Conservation (phyloP, 805 yeast genomes). For the Kluyveromyces starmeri region DNA sequence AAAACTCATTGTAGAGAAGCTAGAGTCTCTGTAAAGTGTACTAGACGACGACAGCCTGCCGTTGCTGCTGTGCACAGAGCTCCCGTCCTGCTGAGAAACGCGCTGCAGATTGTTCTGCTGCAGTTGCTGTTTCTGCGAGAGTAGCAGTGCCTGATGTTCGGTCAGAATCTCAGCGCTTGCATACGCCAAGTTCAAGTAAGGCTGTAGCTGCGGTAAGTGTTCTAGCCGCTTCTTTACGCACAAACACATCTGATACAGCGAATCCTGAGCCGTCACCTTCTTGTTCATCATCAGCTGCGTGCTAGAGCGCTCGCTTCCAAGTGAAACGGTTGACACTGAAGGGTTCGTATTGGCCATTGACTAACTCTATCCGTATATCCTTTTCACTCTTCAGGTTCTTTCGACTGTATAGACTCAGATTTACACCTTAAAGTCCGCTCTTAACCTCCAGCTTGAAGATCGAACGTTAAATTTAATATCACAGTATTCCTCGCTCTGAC, state of each 20-base stretch:
- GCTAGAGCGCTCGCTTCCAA: constrained; percentile 14
- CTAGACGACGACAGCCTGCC: constrained; percentile 26
- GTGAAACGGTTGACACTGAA: constrained; percentile 11
- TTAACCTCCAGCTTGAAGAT: too few relatives aligned
- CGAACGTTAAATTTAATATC: too few relatives aligned
- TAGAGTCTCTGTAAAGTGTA: constrained; percentile 3
- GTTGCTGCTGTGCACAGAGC: constrained; percentile 13
- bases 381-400: too few relatives aligned
- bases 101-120: constrained; percentile 11
- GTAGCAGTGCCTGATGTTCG: constrained; percentile 56
- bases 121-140: constrained; percentile 34
- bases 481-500: too few relatives aligned
- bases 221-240: constrained; percentile 47
- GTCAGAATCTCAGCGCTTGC: constrained; percentile 58
- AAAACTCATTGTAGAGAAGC: constrained; percentile 26
- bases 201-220: constrained; percentile 55
- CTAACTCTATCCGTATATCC: too few relatives aligned
- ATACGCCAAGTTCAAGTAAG: constrained; percentile 57
- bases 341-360: too few relatives aligned
- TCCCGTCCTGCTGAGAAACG: constrained; percentile 14
- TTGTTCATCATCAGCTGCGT: constrained; percentile 48
- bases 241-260: constrained; percentile 59
- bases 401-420: too few relatives aligned
- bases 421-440: too few relatives aligned
- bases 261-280: constrained; percentile 53